Base-by-base conservation (phyloP, 345 rosid species). In the Salix dunnii region DNA sequence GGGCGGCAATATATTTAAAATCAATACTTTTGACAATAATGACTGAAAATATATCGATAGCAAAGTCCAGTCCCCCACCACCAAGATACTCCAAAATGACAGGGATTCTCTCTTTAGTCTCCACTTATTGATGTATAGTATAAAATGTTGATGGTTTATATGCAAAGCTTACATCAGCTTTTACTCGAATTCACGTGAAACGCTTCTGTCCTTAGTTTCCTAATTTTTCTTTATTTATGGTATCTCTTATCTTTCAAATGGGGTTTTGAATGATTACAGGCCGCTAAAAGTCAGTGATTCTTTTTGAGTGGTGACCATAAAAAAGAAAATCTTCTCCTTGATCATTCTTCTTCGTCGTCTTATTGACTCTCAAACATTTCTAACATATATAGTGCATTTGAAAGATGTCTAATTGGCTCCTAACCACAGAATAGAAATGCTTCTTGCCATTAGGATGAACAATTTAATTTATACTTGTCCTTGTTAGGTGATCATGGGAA, bases 101-200 rank as follows among this genome's bases (percentile, higher is more conserved):
- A 75, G 72, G 78, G 84, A 81, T 81, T 85, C 72, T 51, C 14
- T 42, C 17, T 77, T 77, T 79, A 65, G 71, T 43, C 42, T 58
- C 90, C 88, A 83, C 88, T 85, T 69, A 74, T 21, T 51, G 60
- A 38, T 8, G 63, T 46, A 71, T 66, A 72, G 20, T 69, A 67
- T 25, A 78, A 77, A 77, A 83, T 81, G 64, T 74, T 35, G 68
- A 81, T 77, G 80, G 89, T 70, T 81, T 58, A 55, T 68, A 67
- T 70, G 71, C 62, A 73, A 81, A 14, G 76, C 46, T 62, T 68
- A 18, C 30, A 67, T 18, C 30, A 12, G 14, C 65, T 61, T 71
- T 80, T 80, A 27, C 46, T 82, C 75, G 80, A 80, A 67, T 68
- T 63, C 63, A 73, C 82, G 84, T 80, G 84, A 76, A 81, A 42